These are phyloP conservation scores for Lentinula aciculospora DNA, from an alignment of 768 basidiomycete species.

Conservation along the genomic window DNA sequence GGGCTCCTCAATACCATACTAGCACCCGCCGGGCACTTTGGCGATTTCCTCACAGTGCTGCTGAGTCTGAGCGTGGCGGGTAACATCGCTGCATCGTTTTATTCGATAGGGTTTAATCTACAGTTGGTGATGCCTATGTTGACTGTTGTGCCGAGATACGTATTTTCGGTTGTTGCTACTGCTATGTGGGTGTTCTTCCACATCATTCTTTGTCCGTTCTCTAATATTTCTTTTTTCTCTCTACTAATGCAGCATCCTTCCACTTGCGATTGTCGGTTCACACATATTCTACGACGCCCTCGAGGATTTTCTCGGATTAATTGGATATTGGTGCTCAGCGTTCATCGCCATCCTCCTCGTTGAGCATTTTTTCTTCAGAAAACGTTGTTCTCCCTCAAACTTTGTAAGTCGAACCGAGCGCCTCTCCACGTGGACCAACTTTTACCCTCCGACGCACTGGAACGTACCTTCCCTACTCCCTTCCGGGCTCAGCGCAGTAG, in stretches of 20 bases:
- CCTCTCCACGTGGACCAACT: not conserved
- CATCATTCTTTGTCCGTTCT: too few relatives aligned
- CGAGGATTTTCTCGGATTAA: conserved; percentile 70
- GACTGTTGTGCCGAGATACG: conserved; percentile 62
- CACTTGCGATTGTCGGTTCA: conserved; percentile 68
- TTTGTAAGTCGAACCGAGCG: not conserved
- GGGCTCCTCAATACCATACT: conserved; percentile 71
- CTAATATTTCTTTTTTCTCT: not conserved
- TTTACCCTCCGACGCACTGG: conserved; percentile 56
- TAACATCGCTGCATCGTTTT: conserved; percentile 80
- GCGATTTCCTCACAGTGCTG: conserved; percentile 76
- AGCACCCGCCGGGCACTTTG: conserved; percentile 63
- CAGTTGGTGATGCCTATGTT: conserved; percentile 63
- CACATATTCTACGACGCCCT: conserved; percentile 68
- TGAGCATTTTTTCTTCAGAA: conserved; percentile 68
- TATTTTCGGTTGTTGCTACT: conserved; percentile 68
- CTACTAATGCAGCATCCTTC: conserved; percentile 46
- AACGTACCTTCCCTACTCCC: conserved; percentile 53
- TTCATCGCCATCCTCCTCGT: conserved; percentile 58
- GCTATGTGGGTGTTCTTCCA: conserved; percentile 47
- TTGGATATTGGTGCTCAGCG: conserved; percentile 62
- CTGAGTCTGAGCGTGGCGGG: conserved; percentile 77
- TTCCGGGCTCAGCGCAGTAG: conserved; percentile 60
- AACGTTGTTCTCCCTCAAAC: conserved; percentile 31
- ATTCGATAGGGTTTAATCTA: conserved; percentile 70